Evolutionary conservation across 352 stramenopile species (phyloP).

Genomic region (Phytophthora sansomeana): DNA sequence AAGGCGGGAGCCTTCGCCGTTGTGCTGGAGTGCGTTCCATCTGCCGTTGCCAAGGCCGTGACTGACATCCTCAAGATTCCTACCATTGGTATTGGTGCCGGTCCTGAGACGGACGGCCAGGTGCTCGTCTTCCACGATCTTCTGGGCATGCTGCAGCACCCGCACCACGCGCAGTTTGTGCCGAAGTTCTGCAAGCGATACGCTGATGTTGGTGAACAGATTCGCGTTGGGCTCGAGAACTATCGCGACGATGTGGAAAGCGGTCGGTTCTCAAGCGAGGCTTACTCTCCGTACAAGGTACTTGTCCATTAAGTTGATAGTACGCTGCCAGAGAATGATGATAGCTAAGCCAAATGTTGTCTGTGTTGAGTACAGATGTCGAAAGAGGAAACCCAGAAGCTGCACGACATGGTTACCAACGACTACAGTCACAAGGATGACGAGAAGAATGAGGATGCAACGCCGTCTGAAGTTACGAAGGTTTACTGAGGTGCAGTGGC

Average conservation of each 20-base stretch:
- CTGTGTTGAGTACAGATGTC: constrained; percentile 67
- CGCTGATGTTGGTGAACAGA: constrained; percentile 94
- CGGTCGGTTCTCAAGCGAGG: constrained; percentile 93
- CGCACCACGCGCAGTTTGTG: constrained; percentile 95
- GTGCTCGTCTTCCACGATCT: constrained; percentile 99
- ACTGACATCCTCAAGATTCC: constrained; percentile 97
- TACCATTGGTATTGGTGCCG: constrained; percentile 98
- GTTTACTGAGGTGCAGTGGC: constrained; percentile 60
- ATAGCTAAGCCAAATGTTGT: constrained; percentile 2
- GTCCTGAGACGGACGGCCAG: constrained; percentile 94
- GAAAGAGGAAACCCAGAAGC: constrained; percentile 75
- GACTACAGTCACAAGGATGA: constrained; percentile 60
- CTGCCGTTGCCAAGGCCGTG: constrained; percentile 93
- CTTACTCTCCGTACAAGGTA: constrained; percentile 96
- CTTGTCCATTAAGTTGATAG: neutral
- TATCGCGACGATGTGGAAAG: constrained; percentile 98
- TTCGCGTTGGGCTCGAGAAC: constrained; percentile 94
- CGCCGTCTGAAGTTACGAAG: constrained; percentile 75
- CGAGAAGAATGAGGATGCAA: constrained; percentile 36
- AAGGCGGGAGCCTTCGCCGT: constrained; percentile 97
- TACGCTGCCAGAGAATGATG: neutral
- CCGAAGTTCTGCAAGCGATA: constrained; percentile 99
- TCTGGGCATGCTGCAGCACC: constrained; percentile 98
- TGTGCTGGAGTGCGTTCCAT: constrained; percentile 86
- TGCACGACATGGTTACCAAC: constrained; percentile 61